Evolutionary conservation across 139 green algal genomes (phyloP).

Genomic region (Microglena sp.): DNA sequence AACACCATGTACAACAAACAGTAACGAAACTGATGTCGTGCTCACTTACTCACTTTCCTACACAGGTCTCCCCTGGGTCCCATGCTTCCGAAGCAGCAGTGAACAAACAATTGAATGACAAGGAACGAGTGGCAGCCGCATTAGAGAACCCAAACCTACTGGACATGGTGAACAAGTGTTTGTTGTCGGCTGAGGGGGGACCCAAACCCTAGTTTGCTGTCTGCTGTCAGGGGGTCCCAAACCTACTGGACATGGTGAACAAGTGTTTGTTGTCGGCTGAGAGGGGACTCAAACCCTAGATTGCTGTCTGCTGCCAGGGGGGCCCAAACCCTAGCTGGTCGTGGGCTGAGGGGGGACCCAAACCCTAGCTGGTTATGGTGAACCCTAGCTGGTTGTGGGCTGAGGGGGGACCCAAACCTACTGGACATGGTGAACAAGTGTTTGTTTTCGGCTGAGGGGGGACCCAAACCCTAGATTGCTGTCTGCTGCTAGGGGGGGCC

Average conservation of each 20-base stretch:
- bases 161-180: slow-evolving; percentile 83
- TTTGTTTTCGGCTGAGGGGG: neutral
- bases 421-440: slow-evolving; percentile 36
- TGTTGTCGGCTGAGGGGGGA: slow-evolving; percentile 20
- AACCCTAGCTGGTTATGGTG: neutral
- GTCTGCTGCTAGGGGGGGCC: too few relatives aligned
- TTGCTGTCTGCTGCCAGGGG: too few relatives aligned
- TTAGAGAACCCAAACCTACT: slow-evolving; percentile 92
- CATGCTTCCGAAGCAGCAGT: slow-evolving; percentile 84
- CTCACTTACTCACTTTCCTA: too few relatives aligned
- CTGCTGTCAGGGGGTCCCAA: slow-evolving; percentile 19
- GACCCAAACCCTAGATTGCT: neutral
- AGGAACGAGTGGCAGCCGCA: slow-evolving; percentile 93
- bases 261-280: slow-evolving; percentile 46
- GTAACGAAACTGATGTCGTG: too few relatives aligned
- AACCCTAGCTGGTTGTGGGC: slow-evolving; percentile 41
- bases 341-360: neutral
- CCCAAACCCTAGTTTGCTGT: neutral
- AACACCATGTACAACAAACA: too few relatives aligned
- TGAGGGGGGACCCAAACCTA: slow-evolving; percentile 90
- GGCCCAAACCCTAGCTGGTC: neutral
- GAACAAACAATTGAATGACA: slow-evolving; percentile 98
- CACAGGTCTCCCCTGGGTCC: slow-evolving; percentile 59
- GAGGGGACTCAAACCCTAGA: neutral
- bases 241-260: slow-evolving; percentile 85